Evolutionary conservation across 192 early-diverging fungal species (phyloP), one percentile per base, ranked within the genome.

Genomic region (Backusella luteola): DNA sequence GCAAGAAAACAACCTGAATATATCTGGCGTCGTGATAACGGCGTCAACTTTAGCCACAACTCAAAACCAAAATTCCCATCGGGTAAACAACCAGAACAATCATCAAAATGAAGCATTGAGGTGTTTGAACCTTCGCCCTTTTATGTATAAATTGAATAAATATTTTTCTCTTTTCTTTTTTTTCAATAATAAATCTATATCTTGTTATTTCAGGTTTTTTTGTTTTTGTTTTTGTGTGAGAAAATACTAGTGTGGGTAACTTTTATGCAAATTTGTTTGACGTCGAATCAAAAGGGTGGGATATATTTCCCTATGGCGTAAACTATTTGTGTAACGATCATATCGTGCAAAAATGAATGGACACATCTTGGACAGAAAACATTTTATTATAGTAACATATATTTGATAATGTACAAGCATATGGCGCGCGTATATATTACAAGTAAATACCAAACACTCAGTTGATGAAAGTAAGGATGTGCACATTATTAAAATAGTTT

Each of bases 31-130:
- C 69, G 81, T 41, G 67, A 82, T 36, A 79, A 79, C 66, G 81
- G 81, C 26, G 77, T 69, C 3, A 82, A 69, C 49, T 82, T 82
- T 66, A 42, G 70, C 38, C 81, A 82, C 29, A 82, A 82, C n/a
- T 82, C 81, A 19, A 59, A 71, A 3, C 36, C 52, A 21, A 56
- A 76, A 26, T 82, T 82, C 66, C 81, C 81, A 39, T 34, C 71
- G 11, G 38, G 53, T 29, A 63, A 26, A 8, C 73, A 74, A 26
- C 68, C 9, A 39, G 38, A 69, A 38, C 34, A 69, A 23, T 35
- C 68, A 39, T 23, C 34, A n/a, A 39, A 69, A 63, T 63, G 56
- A 63, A 63, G 0, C 4, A 26, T 63, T 29, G 56, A 63, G 56
- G 21, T 29, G 7, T 63, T 63, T 63, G 23, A 63, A 63, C 56